Conservation (phyloP, 129 eudicot genomes). For the Pseudognaphalium luteoalbum region DNA sequence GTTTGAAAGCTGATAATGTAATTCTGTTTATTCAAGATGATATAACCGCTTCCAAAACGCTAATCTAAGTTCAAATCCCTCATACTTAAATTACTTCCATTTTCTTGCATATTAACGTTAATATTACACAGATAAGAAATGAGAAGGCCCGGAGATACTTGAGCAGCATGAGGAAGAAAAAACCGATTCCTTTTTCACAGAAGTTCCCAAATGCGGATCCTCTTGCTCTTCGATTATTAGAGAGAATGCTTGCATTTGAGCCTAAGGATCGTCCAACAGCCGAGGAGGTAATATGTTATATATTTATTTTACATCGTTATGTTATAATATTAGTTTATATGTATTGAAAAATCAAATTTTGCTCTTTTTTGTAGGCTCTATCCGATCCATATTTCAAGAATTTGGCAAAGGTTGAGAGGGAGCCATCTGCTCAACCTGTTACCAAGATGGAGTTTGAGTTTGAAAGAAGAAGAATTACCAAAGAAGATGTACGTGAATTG, state of each 20-base stretch:
- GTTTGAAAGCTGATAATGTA: neutral
- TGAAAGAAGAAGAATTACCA: conserved; percentile 86
- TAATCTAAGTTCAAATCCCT: neutral
- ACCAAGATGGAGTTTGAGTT: conserved; percentile 97
- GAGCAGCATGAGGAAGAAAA: conserved; percentile 96
- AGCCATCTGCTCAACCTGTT: conserved; percentile 97
- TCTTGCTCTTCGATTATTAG: conserved; percentile 83
- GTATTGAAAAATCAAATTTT: neutral
- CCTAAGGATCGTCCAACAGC: conserved; percentile 95
- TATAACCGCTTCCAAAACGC: neutral
- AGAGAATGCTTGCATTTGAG: conserved; percentile 95
- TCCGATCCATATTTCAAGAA: conserved; percentile 89
- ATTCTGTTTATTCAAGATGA: neutral
- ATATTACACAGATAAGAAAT: conserved; percentile 62
- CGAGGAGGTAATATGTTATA: conserved; percentile 62
- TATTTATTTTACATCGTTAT: neutral
- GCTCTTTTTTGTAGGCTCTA: conserved; percentile 64
- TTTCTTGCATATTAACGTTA: conserved; percentile 17
- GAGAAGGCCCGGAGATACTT: conserved; percentile 94
- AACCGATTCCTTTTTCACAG: conserved; percentile 80
- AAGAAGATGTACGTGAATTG: conserved; percentile 88
- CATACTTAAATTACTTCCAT: neutral
- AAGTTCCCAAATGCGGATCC: conserved; percentile 95
- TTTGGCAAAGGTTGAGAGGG: conserved; percentile 96
- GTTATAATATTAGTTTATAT: neutral